phyloP scores from a whole-genome alignment of 2,329 filamentous ascomycete species.

The Colletotrichum tofieldiae region DNA sequence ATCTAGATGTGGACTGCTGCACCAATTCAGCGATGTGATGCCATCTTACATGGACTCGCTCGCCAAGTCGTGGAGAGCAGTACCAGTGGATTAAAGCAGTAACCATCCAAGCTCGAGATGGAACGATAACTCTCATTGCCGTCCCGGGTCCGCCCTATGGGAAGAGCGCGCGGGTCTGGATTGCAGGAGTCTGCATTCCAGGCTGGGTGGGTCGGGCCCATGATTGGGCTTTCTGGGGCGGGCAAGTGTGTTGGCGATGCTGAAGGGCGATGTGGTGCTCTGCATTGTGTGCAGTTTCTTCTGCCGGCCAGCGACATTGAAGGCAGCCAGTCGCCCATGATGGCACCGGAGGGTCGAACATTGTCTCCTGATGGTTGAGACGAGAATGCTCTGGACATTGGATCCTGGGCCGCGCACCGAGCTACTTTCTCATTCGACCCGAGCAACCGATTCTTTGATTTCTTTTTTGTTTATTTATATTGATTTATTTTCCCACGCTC shows the following conservation, averaged over 20 bases:
- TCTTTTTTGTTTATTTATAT: not conserved
- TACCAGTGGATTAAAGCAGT: not conserved
- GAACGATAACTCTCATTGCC: slow-evolving; percentile 47
- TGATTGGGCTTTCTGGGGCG: slow-evolving; percentile 43
- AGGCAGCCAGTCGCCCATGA: slow-evolving; percentile 22
- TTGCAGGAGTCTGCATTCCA: slow-evolving; percentile 49
- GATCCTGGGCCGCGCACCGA: slow-evolving; percentile 3
- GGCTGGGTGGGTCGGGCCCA: slow-evolving; percentile 46
- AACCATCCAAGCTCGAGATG: slow-evolving; percentile 23
- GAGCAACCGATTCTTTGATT: not conserved
- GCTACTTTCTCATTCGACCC: not conserved
- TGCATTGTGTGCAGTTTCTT: slow-evolving; percentile 30
- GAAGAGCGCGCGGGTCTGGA: slow-evolving; percentile 40
- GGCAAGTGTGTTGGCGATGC: slow-evolving; percentile 45
- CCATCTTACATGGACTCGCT: slow-evolving; percentile 35
- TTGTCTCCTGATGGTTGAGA: slow-evolving; percentile 12
- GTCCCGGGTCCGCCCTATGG: slow-evolving; percentile 47
- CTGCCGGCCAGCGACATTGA: slow-evolving; percentile 26
- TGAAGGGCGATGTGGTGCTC: slow-evolving; percentile 38
- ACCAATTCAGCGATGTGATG: slow-evolving; percentile 36
- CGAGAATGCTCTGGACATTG: not conserved
- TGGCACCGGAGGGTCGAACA: slow-evolving; percentile 2
- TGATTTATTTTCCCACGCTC: not conserved
- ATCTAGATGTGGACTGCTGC: slow-evolving; percentile 20
- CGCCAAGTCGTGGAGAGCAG: slow-evolving; percentile 6